A percentile compares a stretch with the other conserved stretches of the same genome.
Evolutionary conservation across 345 rosid species (phyloP).

Genomic region (Stellera chamaejasme): DNA sequence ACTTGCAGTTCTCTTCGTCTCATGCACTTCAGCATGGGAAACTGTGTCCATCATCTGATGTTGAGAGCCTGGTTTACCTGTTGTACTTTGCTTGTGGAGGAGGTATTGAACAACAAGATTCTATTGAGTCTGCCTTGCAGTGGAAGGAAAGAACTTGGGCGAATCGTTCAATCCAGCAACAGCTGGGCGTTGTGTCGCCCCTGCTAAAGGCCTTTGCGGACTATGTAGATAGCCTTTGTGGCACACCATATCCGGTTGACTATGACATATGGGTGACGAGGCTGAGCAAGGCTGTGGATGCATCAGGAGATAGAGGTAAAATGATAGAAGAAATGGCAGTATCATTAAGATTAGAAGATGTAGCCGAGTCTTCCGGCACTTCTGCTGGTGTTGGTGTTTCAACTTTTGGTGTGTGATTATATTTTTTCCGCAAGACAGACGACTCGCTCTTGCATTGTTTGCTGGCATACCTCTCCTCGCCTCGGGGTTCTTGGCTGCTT

Average conservation of each 20-base stretch:
- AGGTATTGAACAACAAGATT: conserved; percentile 40
- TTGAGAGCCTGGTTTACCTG: conserved; percentile 52
- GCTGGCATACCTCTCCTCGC: too few species aligned
- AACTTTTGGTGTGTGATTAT: conserved; percentile 1
- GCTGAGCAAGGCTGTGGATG: conserved; percentile 39
- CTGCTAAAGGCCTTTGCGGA: conserved; percentile 62
- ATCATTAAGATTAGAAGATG: conserved; percentile 20
- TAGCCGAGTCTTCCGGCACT: conserved; percentile 32
- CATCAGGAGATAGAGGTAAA: conserved; percentile 40
- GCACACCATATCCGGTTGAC: conserved; percentile 62
- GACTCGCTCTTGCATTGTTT: background rate
- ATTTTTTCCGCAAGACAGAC: background rate
- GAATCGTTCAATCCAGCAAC: conserved; percentile 41
- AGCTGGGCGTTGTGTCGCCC: conserved; percentile 49
- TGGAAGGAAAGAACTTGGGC: conserved; percentile 69
- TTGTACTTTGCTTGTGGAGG: conserved; percentile 45
- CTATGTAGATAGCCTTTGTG: conserved; percentile 62
- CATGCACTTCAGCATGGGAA: conserved; percentile 61
- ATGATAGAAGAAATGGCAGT: conserved; percentile 31
- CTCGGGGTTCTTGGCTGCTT: too few species aligned
- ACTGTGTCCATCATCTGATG: conserved; percentile 60
- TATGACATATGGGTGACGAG: conserved; percentile 53
- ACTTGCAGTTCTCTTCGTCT: conserved; percentile 54
- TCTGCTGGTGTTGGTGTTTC: conserved; percentile 7
- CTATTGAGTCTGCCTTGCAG: conserved; percentile 57